These are phyloP conservation scores for Kodamaea kaohsiungensis DNA, from an alignment of 805 yeast species.

Conservation along the genomic window DNA sequence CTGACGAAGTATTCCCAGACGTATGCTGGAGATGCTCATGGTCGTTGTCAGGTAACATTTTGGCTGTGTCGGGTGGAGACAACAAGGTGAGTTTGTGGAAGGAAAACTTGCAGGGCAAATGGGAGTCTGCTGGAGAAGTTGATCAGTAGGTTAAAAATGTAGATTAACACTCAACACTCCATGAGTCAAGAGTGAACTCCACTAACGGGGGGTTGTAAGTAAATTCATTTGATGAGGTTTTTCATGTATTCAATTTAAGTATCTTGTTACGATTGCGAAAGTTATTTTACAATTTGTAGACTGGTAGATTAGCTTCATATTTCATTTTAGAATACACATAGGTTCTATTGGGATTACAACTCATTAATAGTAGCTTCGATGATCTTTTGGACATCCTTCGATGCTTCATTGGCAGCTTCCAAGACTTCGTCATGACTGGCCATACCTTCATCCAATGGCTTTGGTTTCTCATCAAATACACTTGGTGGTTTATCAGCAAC, in stretches of 20 bases:
- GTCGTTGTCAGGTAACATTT: slow-evolving; percentile 93
- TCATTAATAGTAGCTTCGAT: slow-evolving; percentile 61
- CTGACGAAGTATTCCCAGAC: slow-evolving; percentile 86
- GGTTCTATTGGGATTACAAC: slow-evolving; percentile 19
- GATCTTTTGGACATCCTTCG: slow-evolving; percentile 73
- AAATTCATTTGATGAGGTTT: not conserved
- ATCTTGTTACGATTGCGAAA: not conserved
- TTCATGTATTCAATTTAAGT: not conserved
- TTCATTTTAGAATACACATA: not conserved
- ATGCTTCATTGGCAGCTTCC: slow-evolving; percentile 77
- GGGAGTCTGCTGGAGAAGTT: slow-evolving; percentile 98
- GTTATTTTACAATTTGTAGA: too few species aligned
- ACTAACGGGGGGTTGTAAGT: not conserved
- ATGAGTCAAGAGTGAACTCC: too few species aligned
- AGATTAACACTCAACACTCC: not conserved
- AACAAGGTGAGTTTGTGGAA: slow-evolving; percentile 96
- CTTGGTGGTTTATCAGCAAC: slow-evolving; percentile 69
- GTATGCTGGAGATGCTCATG: slow-evolving; percentile 98
- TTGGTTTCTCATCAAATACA: slow-evolving; percentile 56
- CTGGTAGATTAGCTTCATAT: too few species aligned
- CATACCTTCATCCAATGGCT: slow-evolving; percentile 64
- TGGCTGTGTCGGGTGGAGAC: slow-evolving; percentile 96
- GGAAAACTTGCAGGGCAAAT: slow-evolving; percentile 86
- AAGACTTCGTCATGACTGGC: slow-evolving; percentile 93
- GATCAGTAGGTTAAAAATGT: slow-evolving; percentile 52